Evolutionary conservation across 2,329 filamentous ascomycete species (phyloP), one percentile per base, ranked within the genome.

Genomic region (Ophiostoma ulmi): DNA sequence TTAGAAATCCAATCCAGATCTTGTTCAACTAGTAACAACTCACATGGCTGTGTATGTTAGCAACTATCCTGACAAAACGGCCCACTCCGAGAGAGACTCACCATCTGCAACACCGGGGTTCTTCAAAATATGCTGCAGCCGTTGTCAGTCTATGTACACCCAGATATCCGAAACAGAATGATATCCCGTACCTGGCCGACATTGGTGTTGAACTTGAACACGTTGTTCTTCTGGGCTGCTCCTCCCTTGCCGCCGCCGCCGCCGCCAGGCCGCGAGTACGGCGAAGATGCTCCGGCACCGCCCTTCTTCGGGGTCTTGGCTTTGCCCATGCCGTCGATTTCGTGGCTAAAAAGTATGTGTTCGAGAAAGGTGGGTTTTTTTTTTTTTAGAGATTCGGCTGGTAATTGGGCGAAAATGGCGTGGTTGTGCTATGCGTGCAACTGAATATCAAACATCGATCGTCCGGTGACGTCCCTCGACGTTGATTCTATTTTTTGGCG

Each of bases 171-270:
- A 7, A 8, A 14, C 61, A 3, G 2, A 17, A 31, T 20, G 17
- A 8, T 48, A 11, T 35, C 31, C 38, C 72, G 11, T 72, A 74
- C 74, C 73, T 87, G 85, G 76, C 94, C 93, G 75, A 95, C 87
- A 79, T 94, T 84, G 76, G 91, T 95, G 84, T 97, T 97, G 88
- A 97, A 97, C 80, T 96, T 97, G 87, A 98, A 98, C 80, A 97
- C 92, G 76, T 92, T 94, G 82, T 97, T 93, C 77, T 83, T 83
- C 36, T 74, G 66, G 65, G 73, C 63, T 72, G 71, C 69, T 17
- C 73, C 72, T n/a, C 63, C 63, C 63, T 66, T 67, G 65, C 65
- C 38, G 63, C 63, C n/a, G 64, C 63, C 63, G 20, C 38, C 38
- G 63, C 63, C 63, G 6, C 17, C n/a, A 13, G 65, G 65, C 13